Evolutionary conservation across 371 early-diverging fungal genomes (phyloP).

Genomic region (Catenaria anguillulae): DNA sequence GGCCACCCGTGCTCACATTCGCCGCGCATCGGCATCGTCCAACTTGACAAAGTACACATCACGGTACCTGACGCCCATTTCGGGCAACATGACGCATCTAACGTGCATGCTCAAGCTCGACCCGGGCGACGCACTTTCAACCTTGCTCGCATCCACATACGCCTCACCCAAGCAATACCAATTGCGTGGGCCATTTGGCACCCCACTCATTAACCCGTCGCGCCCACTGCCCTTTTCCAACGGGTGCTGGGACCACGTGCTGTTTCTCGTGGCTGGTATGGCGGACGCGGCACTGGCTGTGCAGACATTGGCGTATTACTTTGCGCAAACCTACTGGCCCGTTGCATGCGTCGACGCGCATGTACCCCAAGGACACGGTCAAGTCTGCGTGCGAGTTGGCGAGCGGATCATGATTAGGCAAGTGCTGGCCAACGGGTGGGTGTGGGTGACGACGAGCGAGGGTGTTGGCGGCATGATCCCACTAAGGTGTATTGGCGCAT

Average conservation of each 20-base stretch:
- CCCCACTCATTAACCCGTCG: constrained; percentile 14
- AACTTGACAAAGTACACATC: constrained; percentile 4
- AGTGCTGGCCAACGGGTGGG: constrained; percentile 1
- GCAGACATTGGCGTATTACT: constrained; percentile 8
- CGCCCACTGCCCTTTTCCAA: constrained; percentile 8
- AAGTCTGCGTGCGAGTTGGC: background rate
- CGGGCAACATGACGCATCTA: constrained; percentile 16
- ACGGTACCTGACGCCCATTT: constrained; percentile 22
- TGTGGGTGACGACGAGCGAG: background rate
- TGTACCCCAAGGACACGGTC: background rate
- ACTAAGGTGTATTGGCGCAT: background rate
- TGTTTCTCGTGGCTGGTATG: constrained; percentile 13
- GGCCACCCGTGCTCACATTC: no score
- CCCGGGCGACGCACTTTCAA: constrained; percentile 9
- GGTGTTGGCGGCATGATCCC: background rate
- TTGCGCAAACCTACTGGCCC: constrained; percentile 11
- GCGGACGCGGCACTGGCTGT: constrained; percentile 11
- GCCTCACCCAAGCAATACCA: constrained; percentile 20
- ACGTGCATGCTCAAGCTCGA: constrained; percentile 14
- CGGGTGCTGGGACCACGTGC: constrained; percentile 5
- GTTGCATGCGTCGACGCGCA: constrained; percentile 6
- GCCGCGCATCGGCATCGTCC: background rate
- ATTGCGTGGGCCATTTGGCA: constrained; percentile 28
- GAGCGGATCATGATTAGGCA: background rate
- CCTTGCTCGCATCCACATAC: constrained; percentile 10